Conservation (phyloP, 257 asterid genomes). For the Solanum okadae region DNA sequence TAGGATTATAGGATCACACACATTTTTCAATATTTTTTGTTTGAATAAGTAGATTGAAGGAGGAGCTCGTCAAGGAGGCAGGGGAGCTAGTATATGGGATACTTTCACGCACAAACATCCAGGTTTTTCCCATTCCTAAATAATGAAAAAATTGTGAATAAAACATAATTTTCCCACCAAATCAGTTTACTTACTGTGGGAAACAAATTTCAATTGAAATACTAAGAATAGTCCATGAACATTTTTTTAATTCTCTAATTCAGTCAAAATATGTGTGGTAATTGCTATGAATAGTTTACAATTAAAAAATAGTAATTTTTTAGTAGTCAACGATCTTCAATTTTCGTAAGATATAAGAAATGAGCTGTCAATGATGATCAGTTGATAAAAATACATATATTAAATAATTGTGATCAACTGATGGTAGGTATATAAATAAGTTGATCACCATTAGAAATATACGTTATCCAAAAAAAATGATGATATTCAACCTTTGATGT, state of each 20-base stretch:
- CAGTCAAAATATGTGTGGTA: not conserved
- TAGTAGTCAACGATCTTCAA: not conserved
- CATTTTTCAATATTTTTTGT: not conserved
- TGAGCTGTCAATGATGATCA: not conserved
- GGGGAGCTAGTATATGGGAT: slow-evolving; percentile 35
- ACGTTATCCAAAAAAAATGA: not conserved
- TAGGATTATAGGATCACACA: not conserved
- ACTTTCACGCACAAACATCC: slow-evolving; percentile 12
- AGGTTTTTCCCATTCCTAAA: not conserved
- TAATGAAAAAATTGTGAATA: no score
- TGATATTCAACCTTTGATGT: not conserved
- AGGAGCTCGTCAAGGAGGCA: slow-evolving; percentile 19
- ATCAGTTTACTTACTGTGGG: no score
- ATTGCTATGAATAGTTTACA: not conserved
- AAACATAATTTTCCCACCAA: no score
- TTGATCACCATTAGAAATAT: not conserved
- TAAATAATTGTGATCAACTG: not conserved
- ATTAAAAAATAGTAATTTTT: no score
- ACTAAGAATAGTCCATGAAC: not conserved
- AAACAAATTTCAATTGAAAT: no score
- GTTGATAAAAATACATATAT: not conserved
- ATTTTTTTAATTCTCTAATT: not conserved
- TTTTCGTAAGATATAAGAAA: not conserved
- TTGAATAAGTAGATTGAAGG: slow-evolving; percentile 14
- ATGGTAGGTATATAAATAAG: not conserved